Evolutionary conservation across 441 rosid species (phyloP), one percentile per base, ranked within the genome.

Genomic region (Aleurites moluccanus): DNA sequence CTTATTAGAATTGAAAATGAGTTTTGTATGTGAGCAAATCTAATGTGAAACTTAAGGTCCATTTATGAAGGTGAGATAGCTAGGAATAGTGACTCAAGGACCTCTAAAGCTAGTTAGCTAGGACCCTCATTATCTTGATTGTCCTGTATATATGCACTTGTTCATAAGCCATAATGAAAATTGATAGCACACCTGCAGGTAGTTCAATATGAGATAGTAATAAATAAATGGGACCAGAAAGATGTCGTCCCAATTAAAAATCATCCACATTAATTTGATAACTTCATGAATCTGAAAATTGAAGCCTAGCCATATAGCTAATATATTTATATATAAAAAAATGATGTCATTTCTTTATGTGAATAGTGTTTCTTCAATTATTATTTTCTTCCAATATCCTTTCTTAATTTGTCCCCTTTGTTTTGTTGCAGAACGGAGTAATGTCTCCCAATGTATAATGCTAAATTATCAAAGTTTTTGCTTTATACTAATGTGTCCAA

Each of bases 311-410:
- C 8, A 38, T 14, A 13, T 15, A 53, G 10, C 18, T 28, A 30
- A 33, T 61, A 13, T 35, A 38, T 38, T 0, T 38, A 38, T 38
- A 38, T 38, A 38, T 44, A 44, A 1, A 44, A 0, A 44, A 9
- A 23, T 63, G 59, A 73, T 56, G 64, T 27, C 57, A 38, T 56
- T 11, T 28, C 40, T 27, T n/a, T 49, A 23, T n/a, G 21, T 44
- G 4, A 59, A 74, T 59, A 64, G 69, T 70, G 47, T 35, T 23
- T 18, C 65, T 10, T 59, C 75, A 65, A 74, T 65, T 27, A 74
- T 57, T 56, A 64, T 38, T 14, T 64, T 56, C 38, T 42, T 55
- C 53, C 44, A 66, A 64, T 77, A 56, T 64, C 63, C 64, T 35
- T 69, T 52, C n/a, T 44, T 44, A 44, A 44, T 18, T 68, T 35